Evolutionary conservation across 306 rosid genomes (phyloP).

Genomic region (Trichosanthes truncata): DNA sequence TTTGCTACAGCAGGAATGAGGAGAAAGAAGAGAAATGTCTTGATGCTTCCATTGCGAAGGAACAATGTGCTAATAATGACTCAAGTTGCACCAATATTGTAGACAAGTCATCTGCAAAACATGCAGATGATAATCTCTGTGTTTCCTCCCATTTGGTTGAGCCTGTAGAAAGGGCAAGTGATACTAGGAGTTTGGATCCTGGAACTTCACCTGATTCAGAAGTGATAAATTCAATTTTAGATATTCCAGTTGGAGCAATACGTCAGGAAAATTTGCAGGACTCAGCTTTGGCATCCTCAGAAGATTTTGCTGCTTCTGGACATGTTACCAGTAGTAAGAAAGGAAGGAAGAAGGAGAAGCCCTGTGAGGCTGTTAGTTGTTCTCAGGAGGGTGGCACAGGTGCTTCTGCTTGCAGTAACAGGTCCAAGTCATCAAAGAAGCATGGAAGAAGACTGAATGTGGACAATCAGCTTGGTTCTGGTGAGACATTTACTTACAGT

Average conservation of each 20-base stretch:
- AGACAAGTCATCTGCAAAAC: slow-evolving; percentile 35
- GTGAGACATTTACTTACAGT: slow-evolving; percentile 25
- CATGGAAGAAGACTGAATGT: slow-evolving; percentile 21
- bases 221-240: slow-evolving; percentile 68
- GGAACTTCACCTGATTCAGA: slow-evolving; percentile 99
- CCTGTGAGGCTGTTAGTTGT: not conserved
- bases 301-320: slow-evolving; percentile 36
- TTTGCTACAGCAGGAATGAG: slow-evolving; percentile 22
- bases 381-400: slow-evolving; percentile 3
- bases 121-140: slow-evolving; percentile 24
- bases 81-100: slow-evolving; percentile 23
- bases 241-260: slow-evolving; percentile 44
- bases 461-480: slow-evolving; percentile 26
- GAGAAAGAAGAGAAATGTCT: slow-evolving; percentile 21
- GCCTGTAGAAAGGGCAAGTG: slow-evolving; percentile 36
- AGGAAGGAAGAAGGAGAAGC: slow-evolving; percentile 49
- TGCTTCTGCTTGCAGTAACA: slow-evolving; percentile 22
- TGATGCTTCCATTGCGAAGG: slow-evolving; percentile 31
- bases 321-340: slow-evolving; percentile 16
- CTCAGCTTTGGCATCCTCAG: slow-evolving; percentile 34
- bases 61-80: slow-evolving; percentile 34
- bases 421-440: slow-evolving; percentile 44
- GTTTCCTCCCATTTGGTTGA: slow-evolving; percentile 36
- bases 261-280: slow-evolving; percentile 31
- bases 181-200: slow-evolving; percentile 52